Conservation (phyloP, 306 rosid genomes). For the Casuarina equisetifolia region DNA sequence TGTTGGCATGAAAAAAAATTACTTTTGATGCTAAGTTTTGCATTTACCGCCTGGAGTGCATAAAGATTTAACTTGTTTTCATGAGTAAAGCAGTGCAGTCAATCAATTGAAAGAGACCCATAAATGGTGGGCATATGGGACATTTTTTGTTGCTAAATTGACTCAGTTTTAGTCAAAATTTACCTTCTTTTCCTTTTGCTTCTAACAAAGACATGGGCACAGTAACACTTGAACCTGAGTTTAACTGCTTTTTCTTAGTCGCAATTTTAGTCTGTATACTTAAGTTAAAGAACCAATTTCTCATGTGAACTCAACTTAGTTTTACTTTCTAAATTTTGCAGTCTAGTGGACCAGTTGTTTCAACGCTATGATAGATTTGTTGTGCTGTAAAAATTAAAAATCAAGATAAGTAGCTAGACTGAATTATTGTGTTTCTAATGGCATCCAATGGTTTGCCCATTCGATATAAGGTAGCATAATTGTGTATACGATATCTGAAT, state of each 20-base stretch:
- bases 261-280: neutral
- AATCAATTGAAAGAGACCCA: neutral
- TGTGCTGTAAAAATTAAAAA: neutral
- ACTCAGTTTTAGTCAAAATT: no score
- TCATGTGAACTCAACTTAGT: neutral
- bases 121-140: neutral
- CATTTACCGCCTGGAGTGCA: neutral
- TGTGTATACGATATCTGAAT: neutral
- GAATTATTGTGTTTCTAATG: neutral
- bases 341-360: neutral
- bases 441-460: neutral
- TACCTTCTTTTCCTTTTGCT: no score
- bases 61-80: neutral
- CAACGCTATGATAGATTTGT: neutral
- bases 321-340: neutral
- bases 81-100: neutral
- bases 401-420: neutral
- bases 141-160: no score
- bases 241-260: neutral
- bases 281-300: neutral
- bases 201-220: no score
- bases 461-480: neutral
- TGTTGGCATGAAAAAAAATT: neutral
- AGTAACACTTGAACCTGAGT: no score
- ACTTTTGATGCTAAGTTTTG: neutral